A percentile compares a stretch with the other conserved stretches of the same genome.
These are phyloP conservation scores for Bombardia bombarda DNA, from an alignment of 495 filamentous ascomycete genomes.

Conservation along the genomic window DNA sequence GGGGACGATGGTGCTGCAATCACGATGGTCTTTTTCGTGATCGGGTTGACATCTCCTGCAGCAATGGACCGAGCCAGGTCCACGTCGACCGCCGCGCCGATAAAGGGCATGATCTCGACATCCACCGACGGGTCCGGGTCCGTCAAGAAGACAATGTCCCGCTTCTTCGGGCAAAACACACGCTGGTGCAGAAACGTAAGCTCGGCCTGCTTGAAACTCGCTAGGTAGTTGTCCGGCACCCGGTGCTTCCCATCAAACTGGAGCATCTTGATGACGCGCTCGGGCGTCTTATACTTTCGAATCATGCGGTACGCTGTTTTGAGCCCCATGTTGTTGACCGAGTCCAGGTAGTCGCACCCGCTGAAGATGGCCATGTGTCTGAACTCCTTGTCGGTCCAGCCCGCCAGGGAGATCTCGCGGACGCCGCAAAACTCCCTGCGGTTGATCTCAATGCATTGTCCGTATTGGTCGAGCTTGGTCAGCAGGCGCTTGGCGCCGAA, in stretches of 20 bases:
- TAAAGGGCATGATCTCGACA: slow-evolving; percentile 62
- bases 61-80: slow-evolving; percentile 69
- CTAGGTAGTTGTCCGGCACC: slow-evolving; percentile 70
- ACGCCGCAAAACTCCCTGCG: slow-evolving; percentile 81
- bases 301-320: slow-evolving; percentile 90
- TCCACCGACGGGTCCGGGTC: slow-evolving; percentile 51
- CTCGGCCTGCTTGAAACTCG: slow-evolving; percentile 75
- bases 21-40: slow-evolving; percentile 67
- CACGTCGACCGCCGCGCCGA: slow-evolving; percentile 63
- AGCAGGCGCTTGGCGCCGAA: slow-evolving; percentile 86
- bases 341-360: slow-evolving; percentile 92
- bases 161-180: slow-evolving; percentile 74
- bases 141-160: slow-evolving; percentile 65
- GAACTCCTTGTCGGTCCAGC: slow-evolving; percentile 89
- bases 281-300: slow-evolving; percentile 79
- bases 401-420: slow-evolving; percentile 77
- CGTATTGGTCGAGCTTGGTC: slow-evolving; percentile 91
- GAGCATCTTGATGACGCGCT: slow-evolving; percentile 70
- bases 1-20: slow-evolving; percentile 26
- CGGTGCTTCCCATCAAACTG: slow-evolving; percentile 79
- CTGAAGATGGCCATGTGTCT: slow-evolving; percentile 93
- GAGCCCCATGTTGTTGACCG: slow-evolving; percentile 76
- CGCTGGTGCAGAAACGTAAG: slow-evolving; percentile 89
- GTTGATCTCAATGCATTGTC: slow-evolving; percentile 86
- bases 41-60: slow-evolving; percentile 79